Evolutionary conservation across 768 basidiomycete species (phyloP).

Genomic region (Leucocoprinus sp.): DNA sequence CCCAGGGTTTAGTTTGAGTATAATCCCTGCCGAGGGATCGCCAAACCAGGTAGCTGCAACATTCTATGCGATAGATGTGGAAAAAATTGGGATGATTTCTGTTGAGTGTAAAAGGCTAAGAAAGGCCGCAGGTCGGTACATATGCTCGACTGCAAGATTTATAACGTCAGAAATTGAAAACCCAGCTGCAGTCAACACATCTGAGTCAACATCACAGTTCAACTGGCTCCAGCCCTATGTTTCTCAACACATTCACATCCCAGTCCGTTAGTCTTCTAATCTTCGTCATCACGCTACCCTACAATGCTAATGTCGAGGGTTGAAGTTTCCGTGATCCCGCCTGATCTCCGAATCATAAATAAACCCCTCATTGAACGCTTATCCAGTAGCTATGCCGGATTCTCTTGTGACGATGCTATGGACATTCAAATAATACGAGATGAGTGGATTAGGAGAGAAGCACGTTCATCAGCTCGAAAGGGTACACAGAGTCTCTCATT

Average conservation of each 20-base stretch:
- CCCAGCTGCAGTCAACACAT: conserved; percentile 18
- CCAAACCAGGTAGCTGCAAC: conserved; percentile 25
- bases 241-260: conserved; percentile 20
- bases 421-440: conserved; percentile 56
- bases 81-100: conserved; percentile 37
- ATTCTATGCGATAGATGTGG: conserved; percentile 40
- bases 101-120: conserved; percentile 52
- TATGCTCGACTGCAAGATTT: neutral
- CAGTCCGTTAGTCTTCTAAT: conserved; percentile 20
- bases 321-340: conserved; percentile 35
- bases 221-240: conserved; percentile 41
- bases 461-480: conserved; percentile 27
- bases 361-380: conserved; percentile 45
- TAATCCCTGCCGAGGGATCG: conserved; percentile 36
- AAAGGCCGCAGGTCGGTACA: conserved; percentile 35
- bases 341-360: conserved; percentile 46
- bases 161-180: conserved; percentile 16
- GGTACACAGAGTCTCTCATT: conserved; percentile 32
- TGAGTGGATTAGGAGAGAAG: conserved; percentile 49
- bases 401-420: conserved; percentile 47
- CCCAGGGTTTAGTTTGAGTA: conserved; percentile 46
- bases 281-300: neutral
- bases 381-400: conserved; percentile 54
- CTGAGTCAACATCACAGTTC: conserved; percentile 28
- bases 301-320: neutral